A percentile compares a stretch with the other conserved stretches of the same genome.
Conservation (phyloP, 345 rosid genomes). For the Pugionium dolabratum region DNA sequence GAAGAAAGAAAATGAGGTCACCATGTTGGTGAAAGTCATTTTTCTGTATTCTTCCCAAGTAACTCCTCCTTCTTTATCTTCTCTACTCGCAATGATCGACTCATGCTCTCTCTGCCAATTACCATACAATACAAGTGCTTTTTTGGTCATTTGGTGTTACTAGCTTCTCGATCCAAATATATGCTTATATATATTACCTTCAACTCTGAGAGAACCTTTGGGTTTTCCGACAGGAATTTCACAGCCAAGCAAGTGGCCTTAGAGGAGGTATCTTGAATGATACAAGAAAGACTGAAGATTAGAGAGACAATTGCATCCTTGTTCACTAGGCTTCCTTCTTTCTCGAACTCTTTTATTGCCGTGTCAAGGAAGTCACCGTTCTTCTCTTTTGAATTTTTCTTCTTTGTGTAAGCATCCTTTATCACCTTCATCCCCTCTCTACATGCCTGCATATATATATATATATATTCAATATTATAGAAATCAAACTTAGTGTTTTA, state of each 20-base stretch:
- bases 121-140: no score
- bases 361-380: conserved; percentile 34
- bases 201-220: conserved; percentile 26
- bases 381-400: conserved; percentile 4
- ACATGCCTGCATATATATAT: conserved; percentile 17
- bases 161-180: no score
- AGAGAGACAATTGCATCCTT: no score
- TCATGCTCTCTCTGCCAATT: conserved; percentile 19
- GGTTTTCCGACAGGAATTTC: conserved; percentile 26
- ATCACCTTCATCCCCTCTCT: conserved; percentile 20
- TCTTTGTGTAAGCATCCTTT: conserved; percentile 16
- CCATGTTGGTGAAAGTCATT: conserved; percentile 50
- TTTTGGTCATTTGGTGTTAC: no score
- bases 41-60: conserved; percentile 50
- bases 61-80: conserved; percentile 4
- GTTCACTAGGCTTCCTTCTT: conserved; percentile 21
- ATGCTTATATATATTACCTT: conserved; percentile 1
- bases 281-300: no score
- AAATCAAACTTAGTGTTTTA: no score
- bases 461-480: no score
- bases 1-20: no score
- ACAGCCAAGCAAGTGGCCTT: conserved; percentile 4
- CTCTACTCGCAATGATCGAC: conserved; percentile 24
- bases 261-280: conserved; percentile 28
- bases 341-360: conserved; percentile 25